Conservation (phyloP, 768 basidiomycete species). For the Boletus bicolor region DNA sequence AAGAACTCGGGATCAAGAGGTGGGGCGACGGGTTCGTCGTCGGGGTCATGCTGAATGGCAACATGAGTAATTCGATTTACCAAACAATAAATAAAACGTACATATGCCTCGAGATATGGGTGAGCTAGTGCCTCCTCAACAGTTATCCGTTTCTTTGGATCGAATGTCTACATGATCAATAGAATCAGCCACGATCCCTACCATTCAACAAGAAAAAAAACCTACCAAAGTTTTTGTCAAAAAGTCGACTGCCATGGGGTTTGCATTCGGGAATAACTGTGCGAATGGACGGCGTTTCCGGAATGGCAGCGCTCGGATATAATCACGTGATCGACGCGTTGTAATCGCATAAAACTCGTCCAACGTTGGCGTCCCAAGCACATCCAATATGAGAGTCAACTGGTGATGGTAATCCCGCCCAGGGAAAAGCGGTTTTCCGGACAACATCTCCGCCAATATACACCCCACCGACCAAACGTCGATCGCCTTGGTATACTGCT, state of each 20-base stretch:
- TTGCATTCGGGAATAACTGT: slow-evolving; percentile 88
- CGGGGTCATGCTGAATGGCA: slow-evolving; percentile 74
- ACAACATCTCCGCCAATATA: slow-evolving; percentile 95
- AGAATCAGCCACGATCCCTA: not conserved
- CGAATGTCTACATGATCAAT: slow-evolving; percentile 68
- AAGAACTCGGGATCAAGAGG: slow-evolving; percentile 97
- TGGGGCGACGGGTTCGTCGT: slow-evolving; percentile 93
- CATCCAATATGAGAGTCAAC: slow-evolving; percentile 90
- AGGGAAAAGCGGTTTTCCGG: slow-evolving; percentile 93
- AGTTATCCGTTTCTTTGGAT: slow-evolving; percentile 94
- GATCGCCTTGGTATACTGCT: slow-evolving; percentile 96
- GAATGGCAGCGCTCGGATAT: slow-evolving; percentile 93
- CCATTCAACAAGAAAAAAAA: not conserved
- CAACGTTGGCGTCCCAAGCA: slow-evolving; percentile 93
- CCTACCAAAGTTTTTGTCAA: slow-evolving; percentile 79
- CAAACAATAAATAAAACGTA: slow-evolving; percentile 33
- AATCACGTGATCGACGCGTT: slow-evolving; percentile 87
- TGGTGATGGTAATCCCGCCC: slow-evolving; percentile 98
- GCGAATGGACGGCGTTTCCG: slow-evolving; percentile 81
- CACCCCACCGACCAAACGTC: slow-evolving; percentile 88
- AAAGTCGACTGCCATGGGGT: slow-evolving; percentile 70
- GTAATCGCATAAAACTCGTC: slow-evolving; percentile 99
- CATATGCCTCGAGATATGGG: slow-evolving; percentile 92
- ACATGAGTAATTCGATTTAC: slow-evolving; percentile 3
- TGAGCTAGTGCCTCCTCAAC: slow-evolving; percentile 94